Base-by-base conservation (phyloP, 2,329 filamentous ascomycete genomes). In the Fusarium mexicanum region DNA sequence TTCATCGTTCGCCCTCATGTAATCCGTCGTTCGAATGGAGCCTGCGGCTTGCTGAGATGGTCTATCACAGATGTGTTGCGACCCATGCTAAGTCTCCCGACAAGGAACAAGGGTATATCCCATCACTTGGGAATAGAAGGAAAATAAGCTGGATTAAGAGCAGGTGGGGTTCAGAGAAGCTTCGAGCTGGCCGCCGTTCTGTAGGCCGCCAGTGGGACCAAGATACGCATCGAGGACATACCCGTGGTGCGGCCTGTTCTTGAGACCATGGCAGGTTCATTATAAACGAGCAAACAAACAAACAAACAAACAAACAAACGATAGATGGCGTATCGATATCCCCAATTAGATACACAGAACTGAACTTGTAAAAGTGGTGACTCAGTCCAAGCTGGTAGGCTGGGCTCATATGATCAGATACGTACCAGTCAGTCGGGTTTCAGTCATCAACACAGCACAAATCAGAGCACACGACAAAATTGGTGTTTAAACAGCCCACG, bases 201-300 rank as follows among this genome's bases (percentile, higher is more conserved):
- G 44, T 63, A 26, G 72, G 58, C 58, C 64, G 41, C 59, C 55
- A 48, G 59, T 72, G 59, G 72, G 70, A 63, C 73, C 66, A 53
- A 78, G 77, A 78, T 78, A 69, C 70, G 62, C 77, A 73, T 76
- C 72, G 65, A 67, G 76, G 68, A 46, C 70, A 64, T 70, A 69
- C 60, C 72, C 75, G 68, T 67, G 29, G 61, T 55, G 64, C 64
- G 75, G 74, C 77, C 77, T 71, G 60, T 76, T 76, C 43, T 72
- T 29, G 64, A 63, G 73, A 53, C 76, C 76, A 70, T 72, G 65
- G 55, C 64, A 77, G 75, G 76, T 78, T 72, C 67, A 46, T 61
- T 50, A 68, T 69, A 71, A 65, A 75, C 66, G 67, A 78, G 78
- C 53, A 76, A 75, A 26, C 37, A 31, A 33, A 37, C n/a, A 53